Evolutionary conservation across 495 filamentous ascomycete species (phyloP).

Genomic region (Tuber indicum): DNA sequence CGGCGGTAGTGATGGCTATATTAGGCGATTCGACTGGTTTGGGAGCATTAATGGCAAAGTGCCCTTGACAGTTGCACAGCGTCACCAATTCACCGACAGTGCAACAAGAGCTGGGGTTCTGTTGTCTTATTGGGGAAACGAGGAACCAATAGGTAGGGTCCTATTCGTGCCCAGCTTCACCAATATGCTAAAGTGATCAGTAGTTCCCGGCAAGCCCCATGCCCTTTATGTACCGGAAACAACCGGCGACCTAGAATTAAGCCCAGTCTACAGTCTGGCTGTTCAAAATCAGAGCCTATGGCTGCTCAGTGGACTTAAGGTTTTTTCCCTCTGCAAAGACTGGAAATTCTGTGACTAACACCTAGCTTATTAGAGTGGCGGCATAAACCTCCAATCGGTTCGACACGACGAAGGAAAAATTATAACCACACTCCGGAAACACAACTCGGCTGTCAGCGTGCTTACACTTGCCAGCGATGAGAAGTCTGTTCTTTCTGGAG

Average conservation of each 20-base stretch:
- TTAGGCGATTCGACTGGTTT: conserved; percentile 91
- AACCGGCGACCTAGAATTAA: conserved; percentile 47
- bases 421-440: conserved; percentile 70
- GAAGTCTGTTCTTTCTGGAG: conserved; percentile 78
- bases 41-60: conserved; percentile 92
- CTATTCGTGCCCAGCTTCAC: neutral
- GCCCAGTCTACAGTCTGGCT: conserved; percentile 89
- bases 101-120: conserved; percentile 86
- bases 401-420: conserved; percentile 90
- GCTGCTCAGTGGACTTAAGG: conserved; percentile 82
- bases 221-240: conserved; percentile 34
- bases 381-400: conserved; percentile 90
- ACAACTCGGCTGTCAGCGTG: conserved; percentile 88
- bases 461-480: conserved; percentile 77
- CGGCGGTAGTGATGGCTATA: conserved; percentile 87
- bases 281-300: conserved; percentile 87
- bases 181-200: neutral
- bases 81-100: conserved; percentile 94
- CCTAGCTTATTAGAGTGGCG: conserved; percentile 52
- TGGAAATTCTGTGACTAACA: neutral
- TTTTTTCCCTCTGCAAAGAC: conserved; percentile 5
- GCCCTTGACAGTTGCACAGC: conserved; percentile 88
- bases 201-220: conserved; percentile 23
- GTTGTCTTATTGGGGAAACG: conserved; percentile 95
- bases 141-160: conserved; percentile 46